phyloP scores from a whole-genome alignment of 2,329 filamentous ascomycete species.

The Claviceps purpurea region DNA sequence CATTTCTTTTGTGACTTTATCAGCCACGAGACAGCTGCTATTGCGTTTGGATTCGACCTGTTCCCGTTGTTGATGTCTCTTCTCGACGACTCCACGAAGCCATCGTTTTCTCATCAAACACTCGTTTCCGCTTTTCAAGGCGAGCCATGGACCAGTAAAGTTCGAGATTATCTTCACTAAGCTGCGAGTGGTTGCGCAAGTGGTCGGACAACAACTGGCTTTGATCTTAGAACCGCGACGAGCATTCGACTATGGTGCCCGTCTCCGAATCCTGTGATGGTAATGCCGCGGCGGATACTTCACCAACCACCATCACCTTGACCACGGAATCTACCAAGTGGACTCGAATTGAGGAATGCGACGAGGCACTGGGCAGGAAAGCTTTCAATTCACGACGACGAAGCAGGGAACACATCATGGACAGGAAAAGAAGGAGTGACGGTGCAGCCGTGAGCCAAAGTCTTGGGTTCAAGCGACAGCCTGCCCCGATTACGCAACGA shows the following conservation, averaged over 20 bases:
- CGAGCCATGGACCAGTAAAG: background rate
- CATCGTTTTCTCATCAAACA: background rate
- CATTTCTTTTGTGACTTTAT: background rate
- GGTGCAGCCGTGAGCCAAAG: background rate
- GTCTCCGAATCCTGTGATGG: background rate
- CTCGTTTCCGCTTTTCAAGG: no score
- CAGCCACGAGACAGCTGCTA: background rate
- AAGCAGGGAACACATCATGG: background rate
- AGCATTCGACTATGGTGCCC: conserved; percentile 1
- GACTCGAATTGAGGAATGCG: background rate
- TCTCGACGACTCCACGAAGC: background rate
- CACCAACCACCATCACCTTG: background rate
- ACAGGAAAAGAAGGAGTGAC: background rate
- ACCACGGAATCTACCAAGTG: conserved; percentile 2
- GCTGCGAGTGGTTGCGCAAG: background rate
- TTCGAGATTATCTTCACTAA: background rate
- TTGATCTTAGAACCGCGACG: background rate
- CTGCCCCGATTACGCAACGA: background rate
- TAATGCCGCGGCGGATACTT: background rate
- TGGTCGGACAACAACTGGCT: background rate
- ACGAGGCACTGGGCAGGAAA: background rate
- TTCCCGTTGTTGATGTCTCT: background rate
- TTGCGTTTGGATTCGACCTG: background rate
- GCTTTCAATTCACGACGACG: background rate
- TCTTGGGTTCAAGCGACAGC: background rate